Conservation (phyloP, 352 stramenopile species). For the Phytophthora nicotianae region DNA sequence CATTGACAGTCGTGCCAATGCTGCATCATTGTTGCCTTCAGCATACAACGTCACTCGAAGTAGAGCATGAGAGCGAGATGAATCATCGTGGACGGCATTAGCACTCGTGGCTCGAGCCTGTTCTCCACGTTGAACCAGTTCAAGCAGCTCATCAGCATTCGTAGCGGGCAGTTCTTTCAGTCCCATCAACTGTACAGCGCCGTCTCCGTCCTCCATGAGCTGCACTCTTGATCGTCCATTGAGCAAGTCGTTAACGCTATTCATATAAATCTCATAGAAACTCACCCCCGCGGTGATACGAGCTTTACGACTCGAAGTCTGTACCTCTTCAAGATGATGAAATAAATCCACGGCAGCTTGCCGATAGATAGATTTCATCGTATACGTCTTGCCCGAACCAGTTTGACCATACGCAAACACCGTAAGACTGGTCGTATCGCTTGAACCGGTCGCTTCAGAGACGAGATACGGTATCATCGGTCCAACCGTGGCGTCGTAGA, state of each 20-base stretch:
- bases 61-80: constrained; percentile 92
- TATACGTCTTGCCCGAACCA: constrained; percentile 93
- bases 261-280: constrained; percentile 98
- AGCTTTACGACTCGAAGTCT: constrained; percentile 15
- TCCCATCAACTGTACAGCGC: constrained; percentile 92
- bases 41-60: constrained; percentile 83
- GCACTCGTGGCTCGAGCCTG: constrained; percentile 91
- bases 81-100: constrained; percentile 95
- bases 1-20: constrained; percentile 62
- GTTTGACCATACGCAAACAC: constrained; percentile 99
- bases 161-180: constrained; percentile 86
- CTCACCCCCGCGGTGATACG: constrained; percentile 84
- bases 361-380: constrained; percentile 89
- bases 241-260: constrained; percentile 94
- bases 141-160: constrained; percentile 85
- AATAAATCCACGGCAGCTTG: constrained; percentile 71
- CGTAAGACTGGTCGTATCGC: constrained; percentile 65
- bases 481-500: constrained; percentile 84
- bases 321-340: constrained; percentile 34
- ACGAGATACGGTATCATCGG: constrained; percentile 61
- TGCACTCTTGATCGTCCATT: constrained; percentile 89
- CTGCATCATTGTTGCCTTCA: constrained; percentile 19
- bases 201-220: constrained; percentile 92
- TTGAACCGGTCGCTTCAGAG: constrained; percentile 12
- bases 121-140: constrained; percentile 91